Evolutionary conservation across 805 yeast species (phyloP), one percentile per base, ranked within the genome.

Genomic region (Wickerhamomyces chambardii): DNA sequence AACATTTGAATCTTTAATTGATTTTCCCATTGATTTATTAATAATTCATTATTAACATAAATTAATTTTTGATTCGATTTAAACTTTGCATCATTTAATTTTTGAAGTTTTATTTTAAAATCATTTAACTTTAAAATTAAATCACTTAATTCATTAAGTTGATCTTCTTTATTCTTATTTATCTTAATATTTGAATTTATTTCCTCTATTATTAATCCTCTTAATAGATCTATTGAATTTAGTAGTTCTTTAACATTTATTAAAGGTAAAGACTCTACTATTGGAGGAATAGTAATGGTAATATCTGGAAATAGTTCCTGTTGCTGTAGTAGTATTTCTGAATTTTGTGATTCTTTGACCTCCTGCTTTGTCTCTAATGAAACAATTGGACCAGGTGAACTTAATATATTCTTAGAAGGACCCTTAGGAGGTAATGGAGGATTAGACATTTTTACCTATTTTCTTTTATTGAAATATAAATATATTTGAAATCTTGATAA

Each of bases 1-100:
- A 56, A 44, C 60, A 70, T 62, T 14, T 61, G 50, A 1, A 43
- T 39, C 30, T 63, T 62, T 19, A 50, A 32, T n/a, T n/a, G n/a
- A 2, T 45, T 51, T 28, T 61, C 58, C 68, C 70, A 66, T 36
- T 55, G 44, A 14, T 48, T 37, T 8, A 47, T 39, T 10, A 45
- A 28, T 1, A n/a, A n/a, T n/a, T n/a, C n/a, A n/a, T n/a, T n/a
- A n/a, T n/a, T n/a, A n/a, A n/a, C n/a, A n/a, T n/a, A n/a, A n/a
- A n/a, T n/a, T n/a, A n/a, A n/a, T n/a, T n/a, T n/a, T n/a, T n/a
- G n/a, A n/a, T n/a, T n/a, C n/a, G n/a, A n/a, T n/a, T n/a, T n/a
- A n/a, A n/a, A n/a, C n/a, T n/a, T n/a, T n/a, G n/a, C n/a, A n/a
- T 9, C 1, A 9, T 39, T 38, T 9, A 46, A 25, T 3, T 37